phyloP scores from a whole-genome alignment of 164 flowering plant species.

The Nelumbo lutea region DNA sequence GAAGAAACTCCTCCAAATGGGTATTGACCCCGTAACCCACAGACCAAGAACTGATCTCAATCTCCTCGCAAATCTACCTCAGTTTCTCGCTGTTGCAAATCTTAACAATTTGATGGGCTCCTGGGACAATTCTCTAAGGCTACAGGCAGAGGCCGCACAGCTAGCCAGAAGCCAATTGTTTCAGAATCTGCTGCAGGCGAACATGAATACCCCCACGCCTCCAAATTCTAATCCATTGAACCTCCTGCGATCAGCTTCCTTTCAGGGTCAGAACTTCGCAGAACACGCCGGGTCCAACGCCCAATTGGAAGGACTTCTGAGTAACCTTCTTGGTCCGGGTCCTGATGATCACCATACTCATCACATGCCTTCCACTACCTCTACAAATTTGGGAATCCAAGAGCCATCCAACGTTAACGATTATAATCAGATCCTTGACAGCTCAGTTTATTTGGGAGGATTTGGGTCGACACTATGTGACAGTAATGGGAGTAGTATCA shows the following conservation, averaged over 20 bases:
- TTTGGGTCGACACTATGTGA: conserved; percentile 2
- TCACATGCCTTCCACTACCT: neutral
- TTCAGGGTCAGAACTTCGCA: conserved; percentile 4
- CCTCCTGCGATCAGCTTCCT: conserved; percentile 12
- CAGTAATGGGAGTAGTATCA: neutral
- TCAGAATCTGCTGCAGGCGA: neutral
- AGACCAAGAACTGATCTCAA: conserved; percentile 1
- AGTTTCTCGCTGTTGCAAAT: neutral
- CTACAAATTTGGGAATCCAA: conserved; percentile 3
- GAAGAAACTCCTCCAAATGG: conserved; percentile 1
- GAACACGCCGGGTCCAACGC: conserved; percentile 8
- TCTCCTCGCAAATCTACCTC: neutral
- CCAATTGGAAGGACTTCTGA: conserved; percentile 8
- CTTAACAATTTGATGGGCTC: neutral
- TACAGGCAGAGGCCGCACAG: neutral
- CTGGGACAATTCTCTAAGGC: neutral
- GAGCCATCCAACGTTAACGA: neutral
- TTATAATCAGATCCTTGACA: too few species aligned
- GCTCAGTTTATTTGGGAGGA: neutral
- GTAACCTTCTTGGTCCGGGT: conserved; percentile 3
- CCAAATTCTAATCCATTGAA: conserved; percentile 15
- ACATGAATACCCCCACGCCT: neutral
- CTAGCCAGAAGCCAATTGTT: neutral
- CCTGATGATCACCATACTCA: conserved; percentile 3
- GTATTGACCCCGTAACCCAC: neutral